These are phyloP conservation scores for Microsporum ferrugineum DNA, from an alignment of 2,329 filamentous ascomycete species.

Conservation along the genomic window DNA sequence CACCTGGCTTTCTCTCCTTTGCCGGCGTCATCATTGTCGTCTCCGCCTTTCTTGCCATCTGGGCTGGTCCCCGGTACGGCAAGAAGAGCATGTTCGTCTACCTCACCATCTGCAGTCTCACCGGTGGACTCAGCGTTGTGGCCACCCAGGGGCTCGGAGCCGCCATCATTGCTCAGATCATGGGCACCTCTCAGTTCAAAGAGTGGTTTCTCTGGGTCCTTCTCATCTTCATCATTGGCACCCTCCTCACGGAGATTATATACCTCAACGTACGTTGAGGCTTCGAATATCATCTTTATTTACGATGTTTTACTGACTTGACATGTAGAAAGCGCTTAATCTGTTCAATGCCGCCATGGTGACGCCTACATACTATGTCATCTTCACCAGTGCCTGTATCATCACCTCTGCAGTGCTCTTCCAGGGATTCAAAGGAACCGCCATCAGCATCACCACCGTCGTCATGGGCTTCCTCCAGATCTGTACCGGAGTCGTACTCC, in stretches of 20 bases:
- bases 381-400: conserved; percentile 93
- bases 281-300: neutral
- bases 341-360: conserved; percentile 94
- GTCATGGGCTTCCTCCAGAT: conserved; percentile 91
- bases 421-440: conserved; percentile 81
- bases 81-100: conserved; percentile 98
- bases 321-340: conserved; percentile 86
- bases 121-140: conserved; percentile 88
- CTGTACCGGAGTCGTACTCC: conserved; percentile 77
- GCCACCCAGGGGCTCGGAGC: conserved; percentile 86
- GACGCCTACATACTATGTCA: conserved; percentile 96
- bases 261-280: conserved; percentile 71
- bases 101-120: conserved; percentile 86
- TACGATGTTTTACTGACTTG: conserved; percentile 17
- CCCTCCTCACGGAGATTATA: conserved; percentile 84
- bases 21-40: conserved; percentile 71
- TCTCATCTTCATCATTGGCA: conserved; percentile 79
- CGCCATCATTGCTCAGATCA: conserved; percentile 76
- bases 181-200: conserved; percentile 79
- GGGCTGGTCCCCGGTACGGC: conserved; percentile 74
- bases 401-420: conserved; percentile 88
- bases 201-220: conserved; percentile 95
- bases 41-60: conserved; percentile 60
- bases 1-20: conserved; percentile 77
- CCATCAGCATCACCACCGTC: conserved; percentile 69